Percentiles rank a stretch among this genome's conserved stretches.
Evolutionary conservation across 2,329 filamentous ascomycete genomes (phyloP).

Genomic region (Dendryphion nanum): DNA sequence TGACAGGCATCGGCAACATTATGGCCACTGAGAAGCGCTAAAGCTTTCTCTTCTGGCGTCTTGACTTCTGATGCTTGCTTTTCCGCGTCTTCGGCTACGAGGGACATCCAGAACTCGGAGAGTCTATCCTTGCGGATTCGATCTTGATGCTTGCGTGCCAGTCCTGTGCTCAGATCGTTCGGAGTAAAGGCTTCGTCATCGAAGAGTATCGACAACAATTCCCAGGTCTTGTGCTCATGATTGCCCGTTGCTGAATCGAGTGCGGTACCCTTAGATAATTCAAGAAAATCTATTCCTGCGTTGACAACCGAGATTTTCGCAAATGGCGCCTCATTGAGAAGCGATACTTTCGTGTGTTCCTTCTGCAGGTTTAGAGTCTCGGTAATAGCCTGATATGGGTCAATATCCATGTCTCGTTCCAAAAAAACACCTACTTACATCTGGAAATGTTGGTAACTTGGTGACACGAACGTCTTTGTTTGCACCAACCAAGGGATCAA

Average conservation of each 20-base stretch:
- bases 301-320: constrained; percentile 51
- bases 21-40: constrained; percentile 76
- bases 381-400: constrained; percentile 51
- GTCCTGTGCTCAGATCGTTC: constrained; percentile 43
- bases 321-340: constrained; percentile 57
- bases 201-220: constrained; percentile 82
- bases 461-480: constrained; percentile 64
- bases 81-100: constrained; percentile 41
- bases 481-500: constrained; percentile 61
- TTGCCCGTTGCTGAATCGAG: constrained; percentile 36
- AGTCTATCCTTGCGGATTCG: constrained; percentile 58
- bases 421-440: constrained; percentile 32
- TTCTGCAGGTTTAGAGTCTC: constrained; percentile 58
- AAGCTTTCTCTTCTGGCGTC: constrained; percentile 76
- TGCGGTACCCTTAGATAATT: constrained; percentile 47
- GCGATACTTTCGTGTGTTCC: constrained; percentile 46
- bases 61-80: constrained; percentile 56
- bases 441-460: constrained; percentile 54
- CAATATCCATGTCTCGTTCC: constrained; percentile 5
- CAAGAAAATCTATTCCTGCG: constrained; percentile 52
- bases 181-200: constrained; percentile 52
- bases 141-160: constrained; percentile 40
- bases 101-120: constrained; percentile 61
- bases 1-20: constrained; percentile 81
- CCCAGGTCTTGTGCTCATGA: constrained; percentile 78